A percentile compares a stretch with the other conserved stretches of the same genome.
Conservation (phyloP, 108 stramenopile species). For the Cylindrotheca fusiformis region DNA sequence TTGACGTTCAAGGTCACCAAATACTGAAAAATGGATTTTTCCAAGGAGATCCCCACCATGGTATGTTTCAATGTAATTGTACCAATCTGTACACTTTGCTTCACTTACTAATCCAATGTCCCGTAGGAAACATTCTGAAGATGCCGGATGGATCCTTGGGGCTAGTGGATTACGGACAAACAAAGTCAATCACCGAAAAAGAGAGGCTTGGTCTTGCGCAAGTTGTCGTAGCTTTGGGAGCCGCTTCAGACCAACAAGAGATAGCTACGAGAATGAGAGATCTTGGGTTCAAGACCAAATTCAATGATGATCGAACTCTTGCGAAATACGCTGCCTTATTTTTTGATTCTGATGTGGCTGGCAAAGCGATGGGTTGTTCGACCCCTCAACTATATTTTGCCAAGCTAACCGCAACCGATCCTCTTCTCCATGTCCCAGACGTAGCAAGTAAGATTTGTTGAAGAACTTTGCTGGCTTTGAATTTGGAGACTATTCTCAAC, state of each 20-base stretch:
- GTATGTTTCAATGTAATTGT: not conserved
- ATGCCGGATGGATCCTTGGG: conserved; percentile 53
- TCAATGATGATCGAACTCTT: conserved; percentile 40
- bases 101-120: not conserved
- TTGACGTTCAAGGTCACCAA: conserved; percentile 75
- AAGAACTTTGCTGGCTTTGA: not conserved
- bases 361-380: conserved; percentile 43
- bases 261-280: conserved; percentile 56
- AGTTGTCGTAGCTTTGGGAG: conserved; percentile 50
- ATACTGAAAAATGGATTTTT: conserved; percentile 60
- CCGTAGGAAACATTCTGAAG: conserved; percentile 47
- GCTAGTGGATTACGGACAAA: conserved; percentile 77
- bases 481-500: not conserved
- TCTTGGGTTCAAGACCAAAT: conserved; percentile 52
- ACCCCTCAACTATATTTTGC: conserved; percentile 69
- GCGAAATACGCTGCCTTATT: conserved; percentile 55
- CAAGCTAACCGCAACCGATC: conserved; percentile 46
- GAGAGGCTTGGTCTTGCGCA: conserved; percentile 52
- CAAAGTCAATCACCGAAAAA: conserved; percentile 35
- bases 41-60: conserved; percentile 67
- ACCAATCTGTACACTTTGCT: not conserved
- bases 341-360: conserved; percentile 60
- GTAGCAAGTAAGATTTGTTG: conserved; percentile 34
- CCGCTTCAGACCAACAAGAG: conserved; percentile 12
- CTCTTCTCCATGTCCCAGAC: conserved; percentile 60